Conservation (phyloP, 2,329 filamentous ascomycete genomes). For the Thielaviopsis musarum region DNA sequence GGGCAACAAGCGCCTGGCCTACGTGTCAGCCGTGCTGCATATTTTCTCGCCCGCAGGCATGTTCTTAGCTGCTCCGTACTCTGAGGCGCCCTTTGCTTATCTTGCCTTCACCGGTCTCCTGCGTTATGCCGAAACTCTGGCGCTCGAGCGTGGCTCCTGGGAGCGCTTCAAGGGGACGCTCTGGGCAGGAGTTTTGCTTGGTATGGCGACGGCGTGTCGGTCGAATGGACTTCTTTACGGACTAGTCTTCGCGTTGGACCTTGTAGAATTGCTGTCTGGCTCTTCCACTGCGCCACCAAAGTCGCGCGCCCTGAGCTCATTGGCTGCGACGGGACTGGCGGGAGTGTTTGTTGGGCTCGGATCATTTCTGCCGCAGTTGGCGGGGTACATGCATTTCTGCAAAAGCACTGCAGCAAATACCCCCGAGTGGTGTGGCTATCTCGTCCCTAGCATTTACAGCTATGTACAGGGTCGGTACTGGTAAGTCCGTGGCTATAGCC, state of each 20-base stretch:
- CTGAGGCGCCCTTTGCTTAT: constrained; percentile 63
- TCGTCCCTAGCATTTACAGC: constrained; percentile 73
- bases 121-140: constrained; percentile 39
- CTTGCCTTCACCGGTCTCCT: constrained; percentile 60
- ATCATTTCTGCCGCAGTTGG: constrained; percentile 51
- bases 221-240: constrained; percentile 81
- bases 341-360: constrained; percentile 53
- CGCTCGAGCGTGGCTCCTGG: constrained; percentile 22
- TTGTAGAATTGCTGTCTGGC: constrained; percentile 22
- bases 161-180: constrained; percentile 28
- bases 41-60: constrained; percentile 74
- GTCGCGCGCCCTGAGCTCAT: constrained; percentile 33
- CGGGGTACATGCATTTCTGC: constrained; percentile 63
- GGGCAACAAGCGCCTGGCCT: constrained; percentile 33
- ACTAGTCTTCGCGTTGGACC: constrained; percentile 47
- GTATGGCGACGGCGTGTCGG: constrained; percentile 54
- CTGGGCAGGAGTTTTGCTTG: constrained; percentile 51
- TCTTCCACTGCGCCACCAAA: constrained; percentile 17
- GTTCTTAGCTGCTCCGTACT: constrained; percentile 76
- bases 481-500: constrained; percentile 32
- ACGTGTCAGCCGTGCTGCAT: constrained; percentile 49
- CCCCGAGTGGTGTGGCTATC: constrained; percentile 57
- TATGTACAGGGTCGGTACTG: constrained; percentile 87
- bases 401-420: constrained; percentile 14
- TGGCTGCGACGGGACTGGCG: constrained; percentile 39